These are phyloP conservation scores for Pichia thaimueangensis DNA, from an alignment of 805 yeast species.

Conservation along the genomic window DNA sequence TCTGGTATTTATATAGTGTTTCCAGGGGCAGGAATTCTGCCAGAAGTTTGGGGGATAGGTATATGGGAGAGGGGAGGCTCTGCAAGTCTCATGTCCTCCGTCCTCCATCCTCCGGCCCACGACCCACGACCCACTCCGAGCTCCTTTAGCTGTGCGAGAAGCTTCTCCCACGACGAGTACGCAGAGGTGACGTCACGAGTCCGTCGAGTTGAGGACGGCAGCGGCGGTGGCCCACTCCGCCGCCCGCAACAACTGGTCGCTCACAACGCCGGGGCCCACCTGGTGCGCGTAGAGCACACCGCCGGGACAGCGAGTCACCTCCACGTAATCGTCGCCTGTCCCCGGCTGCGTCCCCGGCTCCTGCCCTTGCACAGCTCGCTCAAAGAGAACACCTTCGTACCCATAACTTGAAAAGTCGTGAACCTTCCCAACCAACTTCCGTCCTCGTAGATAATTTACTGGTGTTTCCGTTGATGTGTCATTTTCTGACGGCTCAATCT, in stretches of 20 bases:
- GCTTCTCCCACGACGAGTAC: no score
- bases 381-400: neutral
- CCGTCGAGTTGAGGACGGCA: no score
- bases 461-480: no score
- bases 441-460: conserved; percentile 14
- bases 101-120: no score
- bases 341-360: conserved; percentile 3
- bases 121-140: no score
- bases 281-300: conserved; percentile 13
- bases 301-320: conserved; percentile 1
- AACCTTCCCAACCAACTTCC: conserved; percentile 10
- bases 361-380: no score
- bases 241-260: conserved; percentile 8
- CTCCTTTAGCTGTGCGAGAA: no score
- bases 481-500: neutral
- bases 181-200: no score
- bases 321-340: conserved; percentile 2
- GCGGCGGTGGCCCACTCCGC: conserved; percentile 10
- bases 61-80: no score
- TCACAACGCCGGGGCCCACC: neutral
- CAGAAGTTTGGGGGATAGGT: no score
- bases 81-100: no score
- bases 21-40: no score
- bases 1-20: neutral
- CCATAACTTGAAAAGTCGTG: neutral